Evolutionary conservation across 2,329 filamentous ascomycete genomes (phyloP), one percentile per base, ranked within the genome.

Genomic region (Arthrobotrys conoides): DNA sequence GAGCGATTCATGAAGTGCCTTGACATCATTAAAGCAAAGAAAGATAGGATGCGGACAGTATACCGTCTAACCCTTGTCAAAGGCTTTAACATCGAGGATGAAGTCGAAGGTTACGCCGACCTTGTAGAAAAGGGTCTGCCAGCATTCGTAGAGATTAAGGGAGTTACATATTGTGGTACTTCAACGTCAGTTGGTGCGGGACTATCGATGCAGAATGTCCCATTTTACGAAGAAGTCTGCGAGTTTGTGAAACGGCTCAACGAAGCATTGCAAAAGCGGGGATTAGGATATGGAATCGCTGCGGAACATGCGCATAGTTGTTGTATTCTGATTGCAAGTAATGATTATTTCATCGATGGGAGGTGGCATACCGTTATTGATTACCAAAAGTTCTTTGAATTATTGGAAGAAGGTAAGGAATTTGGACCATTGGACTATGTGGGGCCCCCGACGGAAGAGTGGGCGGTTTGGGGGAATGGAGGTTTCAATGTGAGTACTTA

Each of bases 281-380:
- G 93, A 0, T 87, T 98, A 5, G 87, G 87, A 0, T 98, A 98
- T 82, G 95, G 95, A 18, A 95, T 98, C 81, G 95, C 93, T 0
- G 96, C 95, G 0, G 96, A 98, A 85, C 95, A 98, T 83, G 93
- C 93, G 0, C 95, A 98, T 86, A 96, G 92, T 83, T 98, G 96
- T 86, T 98, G 95, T 83, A 91, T 96, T 22, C 86, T 98, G 66
- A 87, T 98, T 46, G 95, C 93, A 0, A 94, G 92, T 82, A 90
- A 91, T 71, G 87, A 94, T 8, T 99, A 98, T 86, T 80, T 79
- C 41, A 89, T 91, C 49, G 86, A 92, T 63, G 93, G 91, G 3
- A 92, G 90, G 83, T 98, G 94, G 94, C 93, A 96, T 83, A 97
- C 95, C 0, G 86, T 92, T 63, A 98, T 99, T 82, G 92, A 97